Percentiles rank a stretch among this genome's conserved stretches.
These are phyloP conservation scores for Falciphora oryzae DNA, from an alignment of 2,329 filamentous ascomycete species.

Conservation along the genomic window DNA sequence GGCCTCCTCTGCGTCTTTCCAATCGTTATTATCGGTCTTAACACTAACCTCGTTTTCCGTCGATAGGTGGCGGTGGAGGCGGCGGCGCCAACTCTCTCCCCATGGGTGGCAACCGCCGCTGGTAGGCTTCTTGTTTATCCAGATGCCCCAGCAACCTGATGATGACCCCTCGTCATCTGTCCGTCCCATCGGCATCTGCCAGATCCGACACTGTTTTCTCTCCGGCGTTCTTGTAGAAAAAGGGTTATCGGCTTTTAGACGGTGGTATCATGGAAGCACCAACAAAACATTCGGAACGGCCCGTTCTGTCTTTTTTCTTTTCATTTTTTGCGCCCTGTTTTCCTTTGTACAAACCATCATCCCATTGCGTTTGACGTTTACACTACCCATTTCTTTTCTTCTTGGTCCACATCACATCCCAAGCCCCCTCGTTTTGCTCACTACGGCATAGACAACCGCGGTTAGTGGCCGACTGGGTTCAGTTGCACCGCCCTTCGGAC, in stretches of 20 bases:
- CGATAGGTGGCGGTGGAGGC: slow-evolving; percentile 12
- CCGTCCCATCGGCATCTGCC: neutral
- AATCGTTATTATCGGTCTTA: neutral
- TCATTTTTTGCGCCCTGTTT: neutral
- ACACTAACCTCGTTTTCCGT: neutral
- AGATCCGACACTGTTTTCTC: neutral
- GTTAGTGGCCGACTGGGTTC: neutral
- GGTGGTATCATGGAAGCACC: slow-evolving; percentile 8
- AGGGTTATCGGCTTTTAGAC: slow-evolving; percentile 11
- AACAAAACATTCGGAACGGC: neutral
- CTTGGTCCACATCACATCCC: neutral
- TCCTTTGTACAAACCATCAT: neutral
- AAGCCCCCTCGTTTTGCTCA: neutral
- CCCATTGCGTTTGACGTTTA: neutral
- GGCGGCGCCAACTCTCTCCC: slow-evolving; percentile 44
- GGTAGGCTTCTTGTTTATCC: slow-evolving; percentile 31
- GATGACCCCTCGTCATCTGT: neutral
- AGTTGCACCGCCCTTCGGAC: neutral
- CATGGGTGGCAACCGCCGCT: slow-evolving; percentile 40
- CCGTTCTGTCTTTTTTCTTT: neutral
- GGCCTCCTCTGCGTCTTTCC: neutral
- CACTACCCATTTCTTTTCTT: neutral
- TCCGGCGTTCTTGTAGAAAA: slow-evolving; percentile 11
- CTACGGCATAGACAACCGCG: neutral
- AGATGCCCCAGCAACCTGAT: neutral